Conservation (phyloP, 2,329 filamentous ascomycete genomes). For the Venturiaceae sp. region DNA sequence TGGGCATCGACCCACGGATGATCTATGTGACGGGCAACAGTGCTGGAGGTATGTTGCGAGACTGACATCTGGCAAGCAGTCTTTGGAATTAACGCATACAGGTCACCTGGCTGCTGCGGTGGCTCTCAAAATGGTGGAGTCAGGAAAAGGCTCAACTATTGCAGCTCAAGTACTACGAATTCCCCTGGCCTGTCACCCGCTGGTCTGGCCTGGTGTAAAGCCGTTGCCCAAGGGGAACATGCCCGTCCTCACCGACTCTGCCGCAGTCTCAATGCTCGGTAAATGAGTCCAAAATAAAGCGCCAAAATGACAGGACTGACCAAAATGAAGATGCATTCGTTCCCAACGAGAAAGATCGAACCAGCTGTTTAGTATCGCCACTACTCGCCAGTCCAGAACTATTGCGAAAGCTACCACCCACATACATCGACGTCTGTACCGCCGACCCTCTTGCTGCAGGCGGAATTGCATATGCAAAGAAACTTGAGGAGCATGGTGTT, state of each 20-base stretch:
- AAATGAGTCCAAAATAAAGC: not conserved
- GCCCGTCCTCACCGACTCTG: not conserved
- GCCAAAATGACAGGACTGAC: not conserved
- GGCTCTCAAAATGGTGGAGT: not conserved
- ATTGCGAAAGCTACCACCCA: not conserved
- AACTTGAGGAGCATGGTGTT: not conserved
- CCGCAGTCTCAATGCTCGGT: not conserved
- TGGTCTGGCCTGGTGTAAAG: not conserved
- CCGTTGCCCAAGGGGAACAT: not conserved
- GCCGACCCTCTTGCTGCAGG: not conserved
- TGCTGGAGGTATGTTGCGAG: not conserved
- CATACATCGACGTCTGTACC: not conserved
- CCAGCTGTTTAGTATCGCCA: not conserved
- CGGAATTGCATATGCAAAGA: not conserved
- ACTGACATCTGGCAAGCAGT: too few relatives aligned
- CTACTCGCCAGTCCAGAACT: not conserved
- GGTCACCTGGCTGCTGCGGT: not conserved
- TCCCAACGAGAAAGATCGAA: not conserved
- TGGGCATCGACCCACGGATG: not conserved
- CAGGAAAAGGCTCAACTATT: not conserved
- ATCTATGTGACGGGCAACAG: not conserved
- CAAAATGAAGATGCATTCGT: not conserved
- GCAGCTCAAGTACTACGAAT: not conserved
- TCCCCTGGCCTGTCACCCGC: not conserved
- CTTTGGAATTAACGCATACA: not conserved